Evolutionary conservation across 208 protist genomes (phyloP), one percentile per base, ranked within the genome.

Genomic region (Novymonas esmeraldas): DNA sequence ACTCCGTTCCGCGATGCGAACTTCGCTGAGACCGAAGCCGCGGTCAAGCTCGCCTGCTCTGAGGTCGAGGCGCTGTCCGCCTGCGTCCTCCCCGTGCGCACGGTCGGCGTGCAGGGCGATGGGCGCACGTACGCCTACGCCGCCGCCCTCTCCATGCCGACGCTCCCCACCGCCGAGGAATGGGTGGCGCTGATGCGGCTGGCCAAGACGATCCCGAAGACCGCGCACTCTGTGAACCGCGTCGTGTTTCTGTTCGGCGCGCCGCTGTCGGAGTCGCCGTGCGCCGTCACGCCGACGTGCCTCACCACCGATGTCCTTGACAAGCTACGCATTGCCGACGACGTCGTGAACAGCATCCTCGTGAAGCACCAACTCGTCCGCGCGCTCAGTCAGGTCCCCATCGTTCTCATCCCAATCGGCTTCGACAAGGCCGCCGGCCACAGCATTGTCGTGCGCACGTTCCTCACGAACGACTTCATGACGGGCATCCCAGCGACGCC

Each of bases 381-480:
- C 42, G 61, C 70, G 26, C 73, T 98, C 9, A 95, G 84, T 63
- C 98, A 99, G 72, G 95, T 98, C 16, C 96, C 98, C 3, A 94
- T 98, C 7, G 79, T 98, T 6, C 78, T 95, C 9, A 59, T 98
- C 28, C 98, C 98, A 20, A 67, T 98, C 0, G 78, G 85, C 52
- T 98, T 98, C 56, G 94, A 87, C 22, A 71, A 80, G 41, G 49
- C 55, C 2, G 83, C 72, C 16, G 28, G 65, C n/a, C 76, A 86
- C 63, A 83, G 81, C 58, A 64, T 99, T 66, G 95, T 96, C 14
- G 84, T 99, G 34, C 93, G 98, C 28, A 98, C 98, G 0, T 98
- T 99, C 75, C 81, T 99, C 56, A 99, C 97, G 36, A 94, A 91
- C 51, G 98, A 98, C 79, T 98, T 98, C 65, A 99, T 99, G 98